phyloP scores from a whole-genome alignment of 805 yeast genomes.

The Schwanniomyces pseudopolymorphus region DNA sequence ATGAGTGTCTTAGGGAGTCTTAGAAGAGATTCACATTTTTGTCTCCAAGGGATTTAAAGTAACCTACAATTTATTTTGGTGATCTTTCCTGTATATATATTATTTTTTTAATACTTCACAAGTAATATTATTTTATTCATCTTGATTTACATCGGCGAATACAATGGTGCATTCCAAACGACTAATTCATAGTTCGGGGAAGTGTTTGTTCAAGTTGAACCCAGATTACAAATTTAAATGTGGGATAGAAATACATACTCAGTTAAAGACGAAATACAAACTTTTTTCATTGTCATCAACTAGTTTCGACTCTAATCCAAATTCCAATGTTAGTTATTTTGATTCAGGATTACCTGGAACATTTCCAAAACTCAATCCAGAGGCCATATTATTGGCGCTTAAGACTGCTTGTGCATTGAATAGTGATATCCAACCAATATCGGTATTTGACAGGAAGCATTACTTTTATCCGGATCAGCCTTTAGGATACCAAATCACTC shows the following conservation, averaged over 20 bases:
- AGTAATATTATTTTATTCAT: too few species aligned
- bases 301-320: constrained; percentile 54
- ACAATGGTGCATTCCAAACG: constrained; percentile 4
- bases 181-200: constrained; percentile 3
- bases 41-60: too few species aligned
- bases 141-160: not conserved
- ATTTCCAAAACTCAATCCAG: constrained; percentile 76
- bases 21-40: too few species aligned
- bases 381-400: constrained; percentile 69
- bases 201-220: constrained; percentile 11
- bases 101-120: too few species aligned
- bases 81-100: too few species aligned
- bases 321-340: constrained; percentile 68
- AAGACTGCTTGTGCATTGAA: constrained; percentile 71
- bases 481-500: constrained; percentile 92
- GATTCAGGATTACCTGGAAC: constrained; percentile 93
- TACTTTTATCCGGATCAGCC: constrained; percentile 98
- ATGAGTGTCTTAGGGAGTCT: too few species aligned
- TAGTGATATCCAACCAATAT: constrained; percentile 51
- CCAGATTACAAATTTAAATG: constrained; percentile 52
- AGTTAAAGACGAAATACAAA: constrained; percentile 69
- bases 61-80: too few species aligned
- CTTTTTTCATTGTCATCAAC: constrained; percentile 66
- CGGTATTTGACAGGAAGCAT: constrained; percentile 89
- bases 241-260: constrained; percentile 94